Conservation (phyloP, 140 eudicot species). For the Cichorium intybus region DNA sequence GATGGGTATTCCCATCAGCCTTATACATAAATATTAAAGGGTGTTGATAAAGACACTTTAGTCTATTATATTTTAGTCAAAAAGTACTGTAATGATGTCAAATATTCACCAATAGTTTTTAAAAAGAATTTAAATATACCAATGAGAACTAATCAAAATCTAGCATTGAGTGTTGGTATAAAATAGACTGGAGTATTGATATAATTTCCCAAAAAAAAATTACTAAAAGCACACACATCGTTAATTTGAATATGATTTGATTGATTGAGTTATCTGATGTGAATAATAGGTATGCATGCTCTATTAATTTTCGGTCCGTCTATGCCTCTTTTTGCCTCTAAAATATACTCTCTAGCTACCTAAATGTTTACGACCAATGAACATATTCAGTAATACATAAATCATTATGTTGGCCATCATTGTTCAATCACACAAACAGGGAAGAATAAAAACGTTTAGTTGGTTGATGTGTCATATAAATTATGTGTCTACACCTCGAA, state of each 20-base stretch:
- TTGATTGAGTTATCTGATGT: conserved; percentile 4
- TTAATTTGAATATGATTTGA: conserved; percentile 2
- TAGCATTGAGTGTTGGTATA: too few relatives aligned
- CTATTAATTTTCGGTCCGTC: conserved; percentile 4
- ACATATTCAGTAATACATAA: neutral
- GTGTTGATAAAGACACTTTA: too few relatives aligned
- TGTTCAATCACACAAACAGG: conserved; percentile 7
- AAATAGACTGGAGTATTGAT: too few relatives aligned
- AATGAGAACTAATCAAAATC: too few relatives aligned
- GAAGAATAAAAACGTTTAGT: conserved; percentile 1
- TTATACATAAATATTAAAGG: neutral
- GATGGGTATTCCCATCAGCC: too few relatives aligned
- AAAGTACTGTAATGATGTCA: too few relatives aligned
- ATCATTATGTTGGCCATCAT: conserved; percentile 28
- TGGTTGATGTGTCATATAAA: neutral
- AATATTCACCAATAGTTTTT: too few relatives aligned
- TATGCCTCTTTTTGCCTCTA: conserved; percentile 11
- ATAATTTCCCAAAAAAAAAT: too few relatives aligned
- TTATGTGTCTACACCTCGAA: neutral
- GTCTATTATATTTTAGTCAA: too few relatives aligned
- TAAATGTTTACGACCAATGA: conserved; percentile 13
- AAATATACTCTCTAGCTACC: conserved; percentile 4
- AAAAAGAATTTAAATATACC: too few relatives aligned
- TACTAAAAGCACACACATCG: neutral
- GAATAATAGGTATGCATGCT: neutral